Percentiles rank a stretch among this genome's conserved stretches.
Evolutionary conservation across 2,329 filamentous ascomycete species (phyloP).

Genomic region (Proliferodiscus dingleyae): DNA sequence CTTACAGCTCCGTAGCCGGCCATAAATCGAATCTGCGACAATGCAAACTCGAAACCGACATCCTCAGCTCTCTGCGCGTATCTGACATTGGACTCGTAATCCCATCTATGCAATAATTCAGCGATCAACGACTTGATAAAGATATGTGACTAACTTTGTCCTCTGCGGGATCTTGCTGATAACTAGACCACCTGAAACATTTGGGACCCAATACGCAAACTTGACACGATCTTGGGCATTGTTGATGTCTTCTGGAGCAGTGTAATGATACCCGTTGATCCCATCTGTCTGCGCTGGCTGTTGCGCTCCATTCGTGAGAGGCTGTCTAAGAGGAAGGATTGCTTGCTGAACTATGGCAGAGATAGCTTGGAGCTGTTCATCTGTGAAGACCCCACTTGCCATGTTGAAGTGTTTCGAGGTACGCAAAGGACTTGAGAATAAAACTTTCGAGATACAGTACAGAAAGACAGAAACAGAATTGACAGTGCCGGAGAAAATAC

Average conservation of each 20-base stretch:
- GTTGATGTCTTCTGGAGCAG: conserved; percentile 36
- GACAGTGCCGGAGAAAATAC: not conserved
- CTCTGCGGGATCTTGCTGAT: conserved; percentile 47
- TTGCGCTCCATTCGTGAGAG: not conserved
- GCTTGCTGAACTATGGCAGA: conserved; percentile 9
- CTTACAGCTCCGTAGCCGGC: conserved; percentile 42
- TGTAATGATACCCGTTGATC: conserved; percentile 19
- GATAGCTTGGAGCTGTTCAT: conserved; percentile 9
- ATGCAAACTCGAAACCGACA: conserved; percentile 46
- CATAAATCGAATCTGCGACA: conserved; percentile 50
- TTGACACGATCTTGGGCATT: conserved; percentile 39
- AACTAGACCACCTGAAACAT: conserved; percentile 48
- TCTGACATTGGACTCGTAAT: conserved; percentile 42
- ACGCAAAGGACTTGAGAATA: not conserved
- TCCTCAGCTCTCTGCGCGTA: conserved; percentile 46
- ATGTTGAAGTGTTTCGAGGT: not conserved
- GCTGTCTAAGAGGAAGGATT: conserved; percentile 1
- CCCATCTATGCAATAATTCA: conserved; percentile 35
- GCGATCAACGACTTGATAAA: not conserved
- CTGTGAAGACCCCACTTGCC: conserved; percentile 4
- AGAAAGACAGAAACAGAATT: not conserved
- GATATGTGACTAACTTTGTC: conserved; percentile 27
- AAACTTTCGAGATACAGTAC: not conserved
- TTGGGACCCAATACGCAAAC: conserved; percentile 50
- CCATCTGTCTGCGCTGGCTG: not conserved